phyloP scores from a whole-genome alignment of 2,329 filamentous ascomycete genomes.

The Eutypa lata region DNA sequence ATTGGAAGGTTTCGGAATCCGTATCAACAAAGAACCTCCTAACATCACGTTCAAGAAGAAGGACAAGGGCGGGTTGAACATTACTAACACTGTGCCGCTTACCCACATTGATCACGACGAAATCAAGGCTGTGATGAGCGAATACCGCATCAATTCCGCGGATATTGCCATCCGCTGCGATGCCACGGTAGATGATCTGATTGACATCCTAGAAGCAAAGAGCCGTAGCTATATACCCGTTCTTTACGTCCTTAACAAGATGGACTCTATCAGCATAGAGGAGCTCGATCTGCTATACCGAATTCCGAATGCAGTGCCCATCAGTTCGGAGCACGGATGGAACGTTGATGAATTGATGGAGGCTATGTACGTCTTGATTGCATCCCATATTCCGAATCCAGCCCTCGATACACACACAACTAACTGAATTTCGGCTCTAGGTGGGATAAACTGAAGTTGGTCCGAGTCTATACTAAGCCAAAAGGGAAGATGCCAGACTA shows the following conservation, averaged over 20 bases:
- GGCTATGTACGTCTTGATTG: slow-evolving; percentile 63
- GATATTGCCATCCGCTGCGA: slow-evolving; percentile 98
- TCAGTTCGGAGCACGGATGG: slow-evolving; percentile 97
- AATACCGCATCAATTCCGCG: slow-evolving; percentile 94
- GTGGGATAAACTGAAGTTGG: slow-evolving; percentile 92
- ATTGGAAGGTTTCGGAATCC: slow-evolving; percentile 93
- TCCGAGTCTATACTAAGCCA: slow-evolving; percentile 95
- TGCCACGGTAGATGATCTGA: slow-evolving; percentile 94
- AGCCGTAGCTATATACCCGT: slow-evolving; percentile 97
- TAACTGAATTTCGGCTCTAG: slow-evolving; percentile 31
- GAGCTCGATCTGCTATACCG: slow-evolving; percentile 94
- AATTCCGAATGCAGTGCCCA: slow-evolving; percentile 94
- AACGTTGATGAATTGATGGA: slow-evolving; percentile 96
- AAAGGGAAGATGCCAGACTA: slow-evolving; percentile 96
- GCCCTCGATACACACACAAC: slow-evolving; percentile 6
- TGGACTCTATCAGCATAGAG: slow-evolving; percentile 96
- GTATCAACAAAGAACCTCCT: slow-evolving; percentile 94
- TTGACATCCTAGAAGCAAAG: slow-evolving; percentile 92
- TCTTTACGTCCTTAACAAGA: slow-evolving; percentile 98
- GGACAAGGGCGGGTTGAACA: slow-evolving; percentile 94
- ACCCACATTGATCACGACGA: slow-evolving; percentile 93
- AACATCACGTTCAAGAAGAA: slow-evolving; percentile 99
- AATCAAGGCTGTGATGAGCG: slow-evolving; percentile 95
- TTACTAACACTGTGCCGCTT: slow-evolving; percentile 90
- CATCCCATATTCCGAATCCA: slow-evolving; percentile 2